These are phyloP conservation scores for Jacaranda mimosifolia DNA, from an alignment of 257 asterid genomes.

Conservation along the genomic window DNA sequence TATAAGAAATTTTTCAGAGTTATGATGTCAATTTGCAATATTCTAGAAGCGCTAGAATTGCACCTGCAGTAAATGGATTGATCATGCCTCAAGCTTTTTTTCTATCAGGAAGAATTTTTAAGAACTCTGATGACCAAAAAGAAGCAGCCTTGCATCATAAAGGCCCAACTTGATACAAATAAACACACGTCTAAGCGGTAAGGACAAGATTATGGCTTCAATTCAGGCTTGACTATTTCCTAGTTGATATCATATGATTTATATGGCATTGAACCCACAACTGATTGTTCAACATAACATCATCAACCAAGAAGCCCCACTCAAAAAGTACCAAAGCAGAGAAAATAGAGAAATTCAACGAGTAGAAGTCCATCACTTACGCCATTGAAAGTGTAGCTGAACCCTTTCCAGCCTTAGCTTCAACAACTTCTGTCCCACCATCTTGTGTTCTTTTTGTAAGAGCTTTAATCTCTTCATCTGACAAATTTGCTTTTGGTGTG, in stretches of 20 bases:
- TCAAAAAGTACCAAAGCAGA: background rate
- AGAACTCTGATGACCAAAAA: background rate
- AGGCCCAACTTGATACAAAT: background rate
- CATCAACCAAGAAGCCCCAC: background rate
- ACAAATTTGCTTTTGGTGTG: conserved; percentile 76
- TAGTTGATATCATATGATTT: background rate
- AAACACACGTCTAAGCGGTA: background rate
- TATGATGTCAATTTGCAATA: background rate
- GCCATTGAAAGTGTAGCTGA: conserved; percentile 99
- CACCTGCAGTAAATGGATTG: conserved; percentile 4
- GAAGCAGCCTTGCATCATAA: background rate
- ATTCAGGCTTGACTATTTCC: background rate
- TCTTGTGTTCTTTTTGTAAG: conserved; percentile 94
- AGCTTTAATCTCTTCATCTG: conserved; percentile 73
- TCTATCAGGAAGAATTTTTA: background rate
- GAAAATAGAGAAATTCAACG: background rate
- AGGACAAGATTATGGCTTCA: conserved; percentile 1
- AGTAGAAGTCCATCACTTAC: conserved; percentile 53
- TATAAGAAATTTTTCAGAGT: background rate
- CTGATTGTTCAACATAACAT: background rate
- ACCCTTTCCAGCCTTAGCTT: conserved; percentile 99
- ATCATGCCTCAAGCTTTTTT: background rate
- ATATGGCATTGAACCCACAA: background rate
- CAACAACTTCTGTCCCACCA: conserved; percentile 98
- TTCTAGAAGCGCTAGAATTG: background rate